phyloP scores from a whole-genome alignment of 2,329 filamentous ascomycete genomes.

The Fusarium sp. region DNA sequence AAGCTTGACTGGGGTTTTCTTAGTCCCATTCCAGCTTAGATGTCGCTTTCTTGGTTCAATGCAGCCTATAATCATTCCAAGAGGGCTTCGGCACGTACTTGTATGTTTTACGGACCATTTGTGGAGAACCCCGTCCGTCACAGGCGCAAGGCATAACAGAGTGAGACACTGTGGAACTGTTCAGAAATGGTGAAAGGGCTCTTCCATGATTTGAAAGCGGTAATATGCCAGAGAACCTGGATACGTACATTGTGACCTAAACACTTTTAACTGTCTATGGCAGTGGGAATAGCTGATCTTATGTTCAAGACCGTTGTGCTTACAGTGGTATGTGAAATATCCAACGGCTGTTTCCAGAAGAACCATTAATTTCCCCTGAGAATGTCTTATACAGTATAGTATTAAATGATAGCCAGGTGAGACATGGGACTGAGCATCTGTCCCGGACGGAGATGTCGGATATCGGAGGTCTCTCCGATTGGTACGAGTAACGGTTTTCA shows the following conservation, averaged over 20 bases:
- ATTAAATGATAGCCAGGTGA: conserved; percentile 11
- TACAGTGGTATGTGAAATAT: background rate
- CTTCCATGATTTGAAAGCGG: background rate
- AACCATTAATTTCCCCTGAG: background rate
- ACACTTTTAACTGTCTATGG: background rate
- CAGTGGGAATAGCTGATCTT: background rate
- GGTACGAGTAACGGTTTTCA: conserved; percentile 19
- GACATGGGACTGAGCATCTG: conserved; percentile 27
- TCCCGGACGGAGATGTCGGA: conserved; percentile 42
- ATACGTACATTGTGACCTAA: background rate
- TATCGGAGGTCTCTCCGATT: conserved; percentile 20
- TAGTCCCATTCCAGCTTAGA: no score
- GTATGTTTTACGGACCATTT: background rate
- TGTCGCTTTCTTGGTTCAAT: no score
- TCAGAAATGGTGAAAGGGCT: background rate
- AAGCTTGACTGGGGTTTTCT: no score
- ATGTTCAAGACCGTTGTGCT: background rate
- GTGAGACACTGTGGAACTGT: background rate
- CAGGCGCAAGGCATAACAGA: background rate
- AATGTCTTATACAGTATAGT: background rate
- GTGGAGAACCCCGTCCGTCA: background rate
- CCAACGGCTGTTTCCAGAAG: background rate
- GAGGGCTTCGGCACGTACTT: background rate
- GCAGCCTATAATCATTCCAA: no score
- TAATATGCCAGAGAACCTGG: no score